Conservation (phyloP, 176 grass and related monocot species). For the sorghum (Sorghum bicolor) region DNA sequence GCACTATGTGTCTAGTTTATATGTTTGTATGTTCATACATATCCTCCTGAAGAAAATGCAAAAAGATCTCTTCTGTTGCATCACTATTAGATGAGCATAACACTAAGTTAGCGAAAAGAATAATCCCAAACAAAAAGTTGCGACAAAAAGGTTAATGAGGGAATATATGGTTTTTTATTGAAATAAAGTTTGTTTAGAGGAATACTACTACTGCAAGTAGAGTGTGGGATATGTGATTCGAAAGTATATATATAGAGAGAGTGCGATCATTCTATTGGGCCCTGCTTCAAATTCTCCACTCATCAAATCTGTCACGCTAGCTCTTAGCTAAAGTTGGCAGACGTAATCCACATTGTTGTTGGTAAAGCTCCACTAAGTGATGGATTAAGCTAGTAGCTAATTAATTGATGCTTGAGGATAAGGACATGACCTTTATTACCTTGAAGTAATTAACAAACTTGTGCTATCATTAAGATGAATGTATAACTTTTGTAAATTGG, state of each 20-base stretch:
- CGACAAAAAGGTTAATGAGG: constrained; percentile 16
- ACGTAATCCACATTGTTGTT: constrained; percentile 42
- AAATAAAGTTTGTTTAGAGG: constrained; percentile 35
- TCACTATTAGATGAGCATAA: neutral
- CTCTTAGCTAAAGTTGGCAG: constrained; percentile 32
- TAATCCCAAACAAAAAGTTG: constrained; percentile 34
- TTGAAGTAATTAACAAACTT: constrained; percentile 3
- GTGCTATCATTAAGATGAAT: neutral
- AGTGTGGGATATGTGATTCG: constrained; percentile 26
- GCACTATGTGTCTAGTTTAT: neutral
- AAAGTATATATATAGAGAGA: neutral
- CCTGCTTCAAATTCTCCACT: constrained; percentile 19
- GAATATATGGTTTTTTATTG: constrained; percentile 47
- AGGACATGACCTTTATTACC: constrained; percentile 11
- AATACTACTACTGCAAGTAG: constrained; percentile 10
- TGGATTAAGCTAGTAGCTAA: constrained; percentile 29
- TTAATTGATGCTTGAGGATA: constrained; percentile 41
- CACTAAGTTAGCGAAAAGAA: constrained; percentile 26
- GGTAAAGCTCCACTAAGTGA: constrained; percentile 51
- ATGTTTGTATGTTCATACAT: neutral
- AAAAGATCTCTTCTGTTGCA: neutral
- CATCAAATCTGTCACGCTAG: constrained; percentile 15
- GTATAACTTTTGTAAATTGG: neutral
- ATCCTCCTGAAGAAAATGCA: neutral
- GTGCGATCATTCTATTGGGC: constrained; percentile 21